Base-by-base conservation (phyloP, 768 basidiomycete genomes). In the Tylopilus vinaceipallidus region DNA sequence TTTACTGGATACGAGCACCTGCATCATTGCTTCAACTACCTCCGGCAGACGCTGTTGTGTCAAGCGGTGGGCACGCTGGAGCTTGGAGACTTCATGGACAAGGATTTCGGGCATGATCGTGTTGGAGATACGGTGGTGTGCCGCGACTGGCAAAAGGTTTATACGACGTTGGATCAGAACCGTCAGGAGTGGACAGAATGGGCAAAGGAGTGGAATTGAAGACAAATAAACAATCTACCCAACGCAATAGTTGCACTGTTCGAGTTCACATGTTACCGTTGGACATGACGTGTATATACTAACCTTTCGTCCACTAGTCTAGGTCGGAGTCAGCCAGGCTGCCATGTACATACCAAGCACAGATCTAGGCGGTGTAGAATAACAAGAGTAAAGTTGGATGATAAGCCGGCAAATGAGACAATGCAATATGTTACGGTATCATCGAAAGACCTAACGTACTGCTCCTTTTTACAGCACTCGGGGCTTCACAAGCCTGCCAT, bases 51-150 rank as follows among this genome's bases (percentile, higher is more conserved):
- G 5, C 16, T 56, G n/a, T 34, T 56, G 6, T 56, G 55, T 46
- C 48, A 56, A 39, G 55, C 55, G 8, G 55, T 41, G 36, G 55
- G 57, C 8, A 46, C 43, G 30, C 54, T 56, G 4, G 55, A 56
- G 9, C 40, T 56, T 8, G 55, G 55, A 10, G 55, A 56, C 40
- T 56, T 57, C 14, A 46, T 56, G 55, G 44, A 51, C 35, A 50
- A 8, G 24, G 44, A 56, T 33, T 56, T 38, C 9, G 48, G 57
- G 26, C 32, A 38, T 1, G 44, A 56, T 1, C 43, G 44, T n/a
- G 40, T 56, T 8, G 55, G 54, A 13, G 55, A 56, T 34, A 56
- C 49, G n/a, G 2, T 57, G 27, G 44, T 57, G 9, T 56, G 55
- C 26, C 48, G 30, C 1, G 54, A 57, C 22, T 56, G 55, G 54